A percentile compares a stretch with the other conserved stretches of the same genome.
These are phyloP conservation scores for Suillus cothurnatus DNA, from an alignment of 768 basidiomycete species.

Conservation along the genomic window DNA sequence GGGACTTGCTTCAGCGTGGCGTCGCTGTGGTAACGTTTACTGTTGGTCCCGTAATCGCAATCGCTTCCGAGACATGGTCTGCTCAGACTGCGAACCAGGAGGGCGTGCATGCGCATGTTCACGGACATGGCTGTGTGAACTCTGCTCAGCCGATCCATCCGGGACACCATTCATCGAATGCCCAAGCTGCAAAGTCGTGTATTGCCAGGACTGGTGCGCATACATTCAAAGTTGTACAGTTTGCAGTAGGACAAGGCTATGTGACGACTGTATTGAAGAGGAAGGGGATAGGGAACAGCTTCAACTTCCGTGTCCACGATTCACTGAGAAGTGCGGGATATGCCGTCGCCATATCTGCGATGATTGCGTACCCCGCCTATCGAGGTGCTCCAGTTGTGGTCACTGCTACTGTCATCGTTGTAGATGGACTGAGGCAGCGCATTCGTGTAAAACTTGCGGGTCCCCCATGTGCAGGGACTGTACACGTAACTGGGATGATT, in stretches of 20 bases:
- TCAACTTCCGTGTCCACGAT: not conserved
- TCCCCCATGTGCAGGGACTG: conserved; percentile 6
- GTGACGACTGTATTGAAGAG: conserved; percentile 6
- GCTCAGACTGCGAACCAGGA: conserved; percentile 3
- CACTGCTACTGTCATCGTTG: not conserved
- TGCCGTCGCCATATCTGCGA: conserved; percentile 2
- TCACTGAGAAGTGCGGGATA: conserved; percentile 4
- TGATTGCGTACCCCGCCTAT: not conserved
- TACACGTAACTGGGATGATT: conserved; percentile 5
- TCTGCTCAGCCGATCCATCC: not conserved
- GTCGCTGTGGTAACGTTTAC: not conserved
- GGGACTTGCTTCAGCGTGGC: not conserved
- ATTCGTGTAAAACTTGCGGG: not conserved
- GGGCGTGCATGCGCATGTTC: not conserved
- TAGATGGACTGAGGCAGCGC: not conserved
- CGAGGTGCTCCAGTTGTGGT: conserved; percentile 1
- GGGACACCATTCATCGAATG: not conserved
- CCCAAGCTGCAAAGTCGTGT: not conserved
- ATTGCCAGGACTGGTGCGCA: conserved; percentile 5
- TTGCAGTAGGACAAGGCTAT: not conserved
- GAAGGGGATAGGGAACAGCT: not conserved
- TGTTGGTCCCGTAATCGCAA: conserved; percentile 4
- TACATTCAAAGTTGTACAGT: conserved; percentile 1
- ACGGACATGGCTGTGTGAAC: conserved; percentile 3
- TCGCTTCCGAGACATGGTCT: conserved; percentile 4